Percentiles rank a stretch among this genome's conserved stretches.
phyloP scores from a whole-genome alignment of 169 alveolate species.

The Eimeria necatrix region DNA sequence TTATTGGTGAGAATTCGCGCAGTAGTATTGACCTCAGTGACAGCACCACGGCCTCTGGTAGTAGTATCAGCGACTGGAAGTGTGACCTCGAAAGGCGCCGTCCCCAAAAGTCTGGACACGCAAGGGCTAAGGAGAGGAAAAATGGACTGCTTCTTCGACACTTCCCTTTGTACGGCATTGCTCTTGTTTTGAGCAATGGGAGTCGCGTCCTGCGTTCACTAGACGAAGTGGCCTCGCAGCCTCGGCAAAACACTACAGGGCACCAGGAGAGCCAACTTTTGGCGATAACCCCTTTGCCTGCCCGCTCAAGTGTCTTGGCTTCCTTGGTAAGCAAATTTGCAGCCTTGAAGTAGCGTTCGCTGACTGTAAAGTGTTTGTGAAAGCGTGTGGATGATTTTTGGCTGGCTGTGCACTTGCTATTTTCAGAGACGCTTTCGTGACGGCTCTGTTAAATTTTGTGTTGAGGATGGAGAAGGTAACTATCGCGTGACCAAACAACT shows the following conservation, averaged over 20 bases:
- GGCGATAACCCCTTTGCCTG: constrained; percentile 16
- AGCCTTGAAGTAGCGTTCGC: not conserved
- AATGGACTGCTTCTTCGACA: constrained; percentile 2
- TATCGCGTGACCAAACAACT: not conserved
- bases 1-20: not conserved
- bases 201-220: constrained; percentile 35
- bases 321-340: constrained; percentile 9
- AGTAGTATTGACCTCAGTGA: not conserved
- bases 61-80: not conserved
- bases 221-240: constrained; percentile 13
- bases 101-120: not conserved
- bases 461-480: constrained; percentile 15
- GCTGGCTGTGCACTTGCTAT: not conserved
- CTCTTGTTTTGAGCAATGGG: not conserved
- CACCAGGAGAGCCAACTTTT: not conserved
- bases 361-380: not conserved
- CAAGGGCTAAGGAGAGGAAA: not conserved
- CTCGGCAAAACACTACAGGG: not conserved
- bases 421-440: constrained; percentile 3
- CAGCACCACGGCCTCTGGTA: constrained; percentile 4
- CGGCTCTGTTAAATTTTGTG: not conserved
- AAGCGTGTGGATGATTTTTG: no score
- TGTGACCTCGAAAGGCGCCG: not conserved
- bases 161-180: constrained; percentile 43
- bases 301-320: not conserved